Base-by-base conservation (phyloP, 768 basidiomycete genomes). In the Nidularia pulvinata region DNA sequence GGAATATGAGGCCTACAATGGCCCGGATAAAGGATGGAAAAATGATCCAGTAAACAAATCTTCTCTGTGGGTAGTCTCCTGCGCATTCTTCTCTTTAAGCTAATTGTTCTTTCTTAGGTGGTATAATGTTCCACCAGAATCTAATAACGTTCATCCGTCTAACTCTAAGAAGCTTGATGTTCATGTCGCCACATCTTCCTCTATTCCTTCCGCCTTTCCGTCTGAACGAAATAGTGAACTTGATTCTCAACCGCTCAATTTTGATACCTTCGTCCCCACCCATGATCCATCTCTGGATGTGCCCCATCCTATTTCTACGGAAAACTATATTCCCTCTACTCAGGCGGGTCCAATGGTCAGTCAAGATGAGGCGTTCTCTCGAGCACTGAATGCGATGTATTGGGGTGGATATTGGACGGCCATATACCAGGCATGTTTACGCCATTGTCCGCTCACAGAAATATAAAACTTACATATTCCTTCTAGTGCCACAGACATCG, bases 401-500 rank as follows among this genome's bases (percentile, higher is more conserved):
- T 93, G 91, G 91, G 76, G 79, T 22, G 91, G 91, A 16, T 93
- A 93, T 65, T 93, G 91, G 90, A 91, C 89, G 2, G 90, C 90
- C 1, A 79, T 91, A 46, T 93, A 92, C 62, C 86, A 93, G 65
- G 91, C 89, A 60, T 48, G 83, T 75, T 16, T 34, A 9, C 54
- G 11, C 25, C 6, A 51, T 7, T 4, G 13, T 54, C 42, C 7
- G 4, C 44, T 46, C 11, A 10, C 33, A 25, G 11, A 51, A 25
- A 19, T 42, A 42, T 3, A 42, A 11, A 42, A 42, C 39, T 42
- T 19, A 42, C 39, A 42, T 42, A 42, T 19, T 32, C 33, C 33
- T 45, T 58, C 6, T 48, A 74, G 75, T 71, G 63, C 50, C 77
- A 76, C 57, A 65, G 70, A 32, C 61, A 61, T 61, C 49, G 43